Conservation (phyloP, 257 asterid genomes). For the Penstemon barbatus region DNA sequence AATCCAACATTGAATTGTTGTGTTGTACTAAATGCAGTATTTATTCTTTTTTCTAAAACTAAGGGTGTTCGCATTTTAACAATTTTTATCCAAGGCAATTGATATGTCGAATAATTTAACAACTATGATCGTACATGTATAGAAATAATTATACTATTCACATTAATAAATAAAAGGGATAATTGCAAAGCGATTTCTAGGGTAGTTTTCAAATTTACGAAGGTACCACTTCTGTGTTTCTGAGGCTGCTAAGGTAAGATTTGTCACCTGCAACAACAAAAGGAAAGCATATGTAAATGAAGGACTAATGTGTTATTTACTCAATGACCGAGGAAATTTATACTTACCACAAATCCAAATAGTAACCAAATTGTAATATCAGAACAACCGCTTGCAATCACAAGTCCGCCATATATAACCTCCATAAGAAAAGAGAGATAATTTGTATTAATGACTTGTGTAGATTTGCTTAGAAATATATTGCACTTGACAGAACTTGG, state of each 20-base stretch:
- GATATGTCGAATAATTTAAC: neutral
- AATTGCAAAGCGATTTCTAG: conserved; percentile 59
- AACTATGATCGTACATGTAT: neutral
- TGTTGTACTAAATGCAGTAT: no score
- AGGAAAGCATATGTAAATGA: neutral
- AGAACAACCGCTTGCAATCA: conserved; percentile 72
- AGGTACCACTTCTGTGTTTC: conserved; percentile 87
- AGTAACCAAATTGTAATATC: conserved; percentile 77
- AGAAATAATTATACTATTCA: neutral
- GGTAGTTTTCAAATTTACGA: conserved; percentile 76
- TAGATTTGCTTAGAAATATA: neutral
- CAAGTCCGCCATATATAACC: conserved; percentile 79
- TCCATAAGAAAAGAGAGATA: conserved; percentile 33
- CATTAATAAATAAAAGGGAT: conserved; percentile 56
- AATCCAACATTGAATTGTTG: no score
- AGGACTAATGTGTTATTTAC: conserved; percentile 7
- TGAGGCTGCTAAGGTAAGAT: conserved; percentile 73
- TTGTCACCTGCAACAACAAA: conserved; percentile 61
- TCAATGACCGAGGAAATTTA: neutral
- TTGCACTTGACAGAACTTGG: neutral
- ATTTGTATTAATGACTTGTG: neutral
- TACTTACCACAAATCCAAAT: conserved; percentile 68
- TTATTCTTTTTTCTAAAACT: no score
- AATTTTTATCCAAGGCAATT: no score
- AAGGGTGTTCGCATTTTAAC: no score